Conservation (phyloP, 371 early-diverging fungal genomes). For the Actinomucor elegans region DNA sequence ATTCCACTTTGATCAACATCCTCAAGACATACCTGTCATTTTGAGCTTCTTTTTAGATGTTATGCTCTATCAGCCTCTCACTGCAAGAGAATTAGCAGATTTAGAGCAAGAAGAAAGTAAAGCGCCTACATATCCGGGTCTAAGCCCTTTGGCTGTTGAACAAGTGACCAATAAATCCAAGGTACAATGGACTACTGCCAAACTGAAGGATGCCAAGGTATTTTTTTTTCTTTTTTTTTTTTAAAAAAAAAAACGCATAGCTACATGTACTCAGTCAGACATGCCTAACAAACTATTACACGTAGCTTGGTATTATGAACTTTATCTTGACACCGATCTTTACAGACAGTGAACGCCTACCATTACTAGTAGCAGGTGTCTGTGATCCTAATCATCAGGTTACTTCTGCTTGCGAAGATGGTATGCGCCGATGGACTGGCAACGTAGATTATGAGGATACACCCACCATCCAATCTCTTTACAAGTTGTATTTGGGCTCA, state of each 20-base stretch:
- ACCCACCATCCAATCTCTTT: slow-evolving; percentile 57
- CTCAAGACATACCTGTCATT: slow-evolving; percentile 55
- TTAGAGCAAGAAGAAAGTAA: slow-evolving; percentile 5
- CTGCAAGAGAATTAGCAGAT: slow-evolving; percentile 20
- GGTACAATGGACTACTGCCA: slow-evolving; percentile 55
- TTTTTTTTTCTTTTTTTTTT: no score
- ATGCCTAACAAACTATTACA: no score
- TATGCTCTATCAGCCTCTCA: slow-evolving; percentile 61
- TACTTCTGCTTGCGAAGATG: slow-evolving; percentile 71
- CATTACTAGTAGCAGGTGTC: slow-evolving; percentile 61
- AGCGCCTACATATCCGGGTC: slow-evolving; percentile 22
- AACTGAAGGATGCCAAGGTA: slow-evolving; percentile 47
- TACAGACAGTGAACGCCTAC: slow-evolving; percentile 53
- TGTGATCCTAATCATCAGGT: slow-evolving; percentile 72
- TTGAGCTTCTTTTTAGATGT: slow-evolving; percentile 65
- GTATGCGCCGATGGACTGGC: slow-evolving; percentile 55
- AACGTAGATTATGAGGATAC: slow-evolving; percentile 66
- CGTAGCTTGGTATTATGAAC: slow-evolving; percentile 42
- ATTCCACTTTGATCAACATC: slow-evolving; percentile 54
- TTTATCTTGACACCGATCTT: slow-evolving; percentile 45
- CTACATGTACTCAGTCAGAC: no score
- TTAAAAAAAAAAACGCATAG: no score
- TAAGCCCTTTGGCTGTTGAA: slow-evolving; percentile 56
- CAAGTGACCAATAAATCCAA: slow-evolving; percentile 69
- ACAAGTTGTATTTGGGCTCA: slow-evolving; percentile 62